Conservation (phyloP, 108 stramenopile species). For the Craspedostauros australis region DNA sequence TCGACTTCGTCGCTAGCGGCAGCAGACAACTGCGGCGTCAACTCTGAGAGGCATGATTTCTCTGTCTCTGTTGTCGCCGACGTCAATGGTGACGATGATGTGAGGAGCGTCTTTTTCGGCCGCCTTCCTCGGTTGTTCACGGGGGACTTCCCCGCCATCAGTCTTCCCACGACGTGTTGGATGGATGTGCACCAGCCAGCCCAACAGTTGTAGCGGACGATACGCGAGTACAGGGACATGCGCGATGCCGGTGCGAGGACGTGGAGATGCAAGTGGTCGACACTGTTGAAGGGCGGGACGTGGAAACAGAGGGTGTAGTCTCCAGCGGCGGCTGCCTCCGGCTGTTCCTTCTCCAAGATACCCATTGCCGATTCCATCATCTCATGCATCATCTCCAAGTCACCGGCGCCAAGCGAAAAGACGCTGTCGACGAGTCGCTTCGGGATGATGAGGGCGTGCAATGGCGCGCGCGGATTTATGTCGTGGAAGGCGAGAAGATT, state of each 20-base stretch:
- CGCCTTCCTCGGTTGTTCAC: too few relatives aligned
- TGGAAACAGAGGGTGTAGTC: constrained; percentile 72
- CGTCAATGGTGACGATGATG: too few relatives aligned
- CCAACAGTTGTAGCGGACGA: constrained; percentile 54
- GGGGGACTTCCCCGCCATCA: too few relatives aligned
- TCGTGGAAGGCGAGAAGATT: constrained; percentile 59
- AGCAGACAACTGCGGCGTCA: too few relatives aligned
- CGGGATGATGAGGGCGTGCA: constrained; percentile 66
- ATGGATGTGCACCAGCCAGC: too few relatives aligned
- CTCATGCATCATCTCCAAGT: constrained; percentile 37
- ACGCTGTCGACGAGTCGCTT: constrained; percentile 39
- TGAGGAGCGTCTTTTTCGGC: too few relatives aligned
- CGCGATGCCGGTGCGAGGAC: constrained; percentile 62
- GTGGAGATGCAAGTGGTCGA: constrained; percentile 75
- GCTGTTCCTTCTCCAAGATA: constrained; percentile 29
- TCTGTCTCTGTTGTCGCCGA: too few relatives aligned
- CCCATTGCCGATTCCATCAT: constrained; percentile 43
- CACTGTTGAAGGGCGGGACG: constrained; percentile 58
- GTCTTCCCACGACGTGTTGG: too few relatives aligned
- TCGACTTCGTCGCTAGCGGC: too few relatives aligned
- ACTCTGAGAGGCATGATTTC: too few relatives aligned
- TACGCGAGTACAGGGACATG: constrained; percentile 32
- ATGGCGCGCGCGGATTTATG: constrained; percentile 35
- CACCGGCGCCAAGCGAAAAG: not conserved
- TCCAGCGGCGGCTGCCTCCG: constrained; percentile 20